Evolutionary conservation across 2,329 filamentous ascomycete species (phyloP), one percentile per base, ranked within the genome.

Genomic region (Trichoderma atrobrunneum): DNA sequence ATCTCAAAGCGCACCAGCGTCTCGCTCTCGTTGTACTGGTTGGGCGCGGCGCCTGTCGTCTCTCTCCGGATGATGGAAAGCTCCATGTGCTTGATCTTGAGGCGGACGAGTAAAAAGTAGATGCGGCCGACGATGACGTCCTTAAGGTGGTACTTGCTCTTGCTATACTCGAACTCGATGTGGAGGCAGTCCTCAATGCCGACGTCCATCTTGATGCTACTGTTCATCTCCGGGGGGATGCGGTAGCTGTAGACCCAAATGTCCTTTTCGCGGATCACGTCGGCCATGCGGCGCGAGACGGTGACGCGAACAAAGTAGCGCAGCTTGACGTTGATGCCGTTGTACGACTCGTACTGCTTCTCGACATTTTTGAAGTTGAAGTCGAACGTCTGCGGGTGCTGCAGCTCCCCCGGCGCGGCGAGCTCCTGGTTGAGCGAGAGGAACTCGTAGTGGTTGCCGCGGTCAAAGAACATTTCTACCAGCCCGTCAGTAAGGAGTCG

Each of bases 291-390:
- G 79, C 96, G 90, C 66, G 94, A 97, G 62, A 99, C 96, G 43
- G 96, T 99, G 77, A 98, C 96, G 77, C 95, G 93, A 72, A 98
- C 91, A 84, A 98, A 98, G 89, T 99, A 99, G 77, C 96, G 94
- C 81, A 99, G 89, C 87, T 97, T 97, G 79, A 99, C 96, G 81
- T 99, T 99, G 89, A 99, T 99, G 80, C 96, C 96, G 81, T 97
- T 97, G 88, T 99, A 99, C 76, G 95, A 98, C 85, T 99, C 97
- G 87, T 99, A 99, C 83, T 97, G 95, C 87, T 99, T 99, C 88
- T 99, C 96, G 78, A 99, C 94, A 83, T 98, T 99, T 84, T 98
- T 98, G 90, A 99, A 99, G 86, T 98, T 97, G 89, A 99, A 99
- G 77, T 97, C 94, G 83, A 97, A 98, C 63, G 95, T 98, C 85